phyloP scores from a whole-genome alignment of 768 basidiomycete species.

The Mycena vitilis region DNA sequence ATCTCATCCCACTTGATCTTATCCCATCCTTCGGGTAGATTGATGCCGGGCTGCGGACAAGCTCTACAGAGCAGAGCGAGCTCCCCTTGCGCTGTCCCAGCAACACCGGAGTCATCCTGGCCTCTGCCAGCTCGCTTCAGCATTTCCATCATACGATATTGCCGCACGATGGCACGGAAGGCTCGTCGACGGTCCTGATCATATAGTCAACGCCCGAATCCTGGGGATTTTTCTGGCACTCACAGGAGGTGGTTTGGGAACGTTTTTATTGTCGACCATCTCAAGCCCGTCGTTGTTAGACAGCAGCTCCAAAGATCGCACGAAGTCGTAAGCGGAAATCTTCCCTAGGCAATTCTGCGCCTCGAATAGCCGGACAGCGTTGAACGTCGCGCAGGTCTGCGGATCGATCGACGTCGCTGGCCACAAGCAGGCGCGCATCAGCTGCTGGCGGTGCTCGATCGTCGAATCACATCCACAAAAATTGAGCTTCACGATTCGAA shows the following conservation, averaged over 20 bases:
- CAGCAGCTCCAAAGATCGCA: neutral
- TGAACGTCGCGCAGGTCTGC: neutral
- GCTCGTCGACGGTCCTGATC: neutral
- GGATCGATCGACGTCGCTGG: constrained; percentile 18
- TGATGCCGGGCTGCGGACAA: constrained; percentile 22
- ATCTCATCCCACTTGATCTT: neutral
- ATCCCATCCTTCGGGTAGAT: constrained; percentile 2
- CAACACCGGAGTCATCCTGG: constrained; percentile 10
- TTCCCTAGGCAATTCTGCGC: constrained; percentile 13
- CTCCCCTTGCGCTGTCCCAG: constrained; percentile 3
- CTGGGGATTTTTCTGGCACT: no score
- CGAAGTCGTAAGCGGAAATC: constrained; percentile 22
- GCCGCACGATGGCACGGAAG: neutral
- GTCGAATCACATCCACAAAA: neutral
- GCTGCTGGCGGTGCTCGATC: neutral
- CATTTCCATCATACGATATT: constrained; percentile 23
- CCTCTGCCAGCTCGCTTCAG: constrained; percentile 14
- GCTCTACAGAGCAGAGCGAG: constrained; percentile 18
- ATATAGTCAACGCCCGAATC: neutral
- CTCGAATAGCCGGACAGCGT: neutral
- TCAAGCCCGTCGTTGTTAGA: constrained; percentile 17
- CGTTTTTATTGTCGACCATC: no score
- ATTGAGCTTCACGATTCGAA: neutral
- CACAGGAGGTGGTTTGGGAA: no score
- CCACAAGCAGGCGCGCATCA: constrained; percentile 3